phyloP scores from a whole-genome alignment of 2,329 filamentous ascomycete species.

The Trichoderma cornu-damae region DNA sequence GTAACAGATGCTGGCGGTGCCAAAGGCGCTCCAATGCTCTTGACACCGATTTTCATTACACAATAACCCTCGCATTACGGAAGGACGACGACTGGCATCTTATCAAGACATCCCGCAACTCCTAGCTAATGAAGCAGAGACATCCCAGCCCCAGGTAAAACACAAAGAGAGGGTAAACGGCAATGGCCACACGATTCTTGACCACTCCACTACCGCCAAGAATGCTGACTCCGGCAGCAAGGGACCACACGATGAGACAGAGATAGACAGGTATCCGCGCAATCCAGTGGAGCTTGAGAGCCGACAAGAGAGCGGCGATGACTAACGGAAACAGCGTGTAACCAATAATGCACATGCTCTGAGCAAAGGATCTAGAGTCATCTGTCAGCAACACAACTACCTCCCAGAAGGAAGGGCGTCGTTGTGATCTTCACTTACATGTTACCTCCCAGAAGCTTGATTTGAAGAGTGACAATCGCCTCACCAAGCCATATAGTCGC shows the following conservation, averaged over 20 bases:
- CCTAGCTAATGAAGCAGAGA: conserved; percentile 91
- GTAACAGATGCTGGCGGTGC: background rate
- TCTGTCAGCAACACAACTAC: conserved; percentile 22
- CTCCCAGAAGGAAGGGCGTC: background rate
- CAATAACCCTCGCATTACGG: background rate
- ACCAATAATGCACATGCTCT: conserved; percentile 95
- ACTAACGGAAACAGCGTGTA: conserved; percentile 97
- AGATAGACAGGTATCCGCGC: conserved; percentile 86
- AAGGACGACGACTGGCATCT: background rate
- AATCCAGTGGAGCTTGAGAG: conserved; percentile 71
- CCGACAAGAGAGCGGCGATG: conserved; percentile 84
- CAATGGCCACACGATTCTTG: conserved; percentile 87
- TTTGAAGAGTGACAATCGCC: conserved; percentile 94
- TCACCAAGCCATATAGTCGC: conserved; percentile 96
- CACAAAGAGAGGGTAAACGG: conserved; percentile 89
- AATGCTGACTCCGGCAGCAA: conserved; percentile 94
- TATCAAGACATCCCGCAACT: background rate
- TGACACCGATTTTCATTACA: background rate
- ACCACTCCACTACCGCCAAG: conserved; percentile 92
- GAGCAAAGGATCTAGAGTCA: conserved; percentile 77
- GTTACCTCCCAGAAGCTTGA: conserved; percentile 91
- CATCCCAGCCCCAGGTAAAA: conserved; percentile 93
- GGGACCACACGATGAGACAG: conserved; percentile 81
- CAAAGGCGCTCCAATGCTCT: background rate
- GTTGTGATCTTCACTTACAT: conserved; percentile 62